Conservation (phyloP, 2,329 filamentous ascomycete species). For the Penicillium verrucosum region DNA sequence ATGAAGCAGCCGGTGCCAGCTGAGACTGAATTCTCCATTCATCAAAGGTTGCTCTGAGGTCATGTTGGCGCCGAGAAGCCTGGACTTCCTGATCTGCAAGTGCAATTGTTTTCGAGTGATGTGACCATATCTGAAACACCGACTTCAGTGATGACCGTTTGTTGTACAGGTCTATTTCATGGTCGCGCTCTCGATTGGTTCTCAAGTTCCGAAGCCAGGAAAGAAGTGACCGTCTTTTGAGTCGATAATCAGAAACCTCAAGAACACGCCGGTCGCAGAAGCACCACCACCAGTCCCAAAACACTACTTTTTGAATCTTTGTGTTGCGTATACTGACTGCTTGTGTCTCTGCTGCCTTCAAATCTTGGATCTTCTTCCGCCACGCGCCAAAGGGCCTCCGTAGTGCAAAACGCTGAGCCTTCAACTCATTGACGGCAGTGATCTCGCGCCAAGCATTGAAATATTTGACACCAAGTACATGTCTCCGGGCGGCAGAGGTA, state of each 20-base stretch:
- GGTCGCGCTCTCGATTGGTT: conserved; percentile 39
- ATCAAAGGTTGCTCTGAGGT: conserved; percentile 38
- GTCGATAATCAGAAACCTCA: conserved; percentile 41
- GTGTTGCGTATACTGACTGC: conserved; percentile 31
- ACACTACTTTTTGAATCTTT: conserved; percentile 32
- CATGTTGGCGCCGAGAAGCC: conserved; percentile 30
- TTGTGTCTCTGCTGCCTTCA: conserved; percentile 35
- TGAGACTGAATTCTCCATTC: conserved; percentile 44
- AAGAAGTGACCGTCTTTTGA: conserved; percentile 42
- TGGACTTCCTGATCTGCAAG: conserved; percentile 32
- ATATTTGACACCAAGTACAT: conserved; percentile 66
- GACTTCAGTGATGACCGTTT: conserved; percentile 28
- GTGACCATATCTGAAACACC: conserved; percentile 36
- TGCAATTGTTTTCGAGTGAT: conserved; percentile 29
- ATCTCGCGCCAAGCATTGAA: conserved; percentile 69
- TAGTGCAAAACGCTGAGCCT: conserved; percentile 51
- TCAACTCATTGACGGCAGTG: conserved; percentile 58
- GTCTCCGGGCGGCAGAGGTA: conserved; percentile 65
- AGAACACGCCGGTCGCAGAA: conserved; percentile 45
- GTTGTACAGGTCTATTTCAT: conserved; percentile 37
- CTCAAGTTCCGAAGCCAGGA: conserved; percentile 42
- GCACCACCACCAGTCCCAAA: conserved; percentile 46
- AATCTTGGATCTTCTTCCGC: conserved; percentile 42
- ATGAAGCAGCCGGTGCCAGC: conserved; percentile 42
- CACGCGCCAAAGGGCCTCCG: conserved; percentile 56